Evolutionary conservation across 2,329 filamentous ascomycete species (phyloP).

Genomic region (Aspergillus sojae): DNA sequence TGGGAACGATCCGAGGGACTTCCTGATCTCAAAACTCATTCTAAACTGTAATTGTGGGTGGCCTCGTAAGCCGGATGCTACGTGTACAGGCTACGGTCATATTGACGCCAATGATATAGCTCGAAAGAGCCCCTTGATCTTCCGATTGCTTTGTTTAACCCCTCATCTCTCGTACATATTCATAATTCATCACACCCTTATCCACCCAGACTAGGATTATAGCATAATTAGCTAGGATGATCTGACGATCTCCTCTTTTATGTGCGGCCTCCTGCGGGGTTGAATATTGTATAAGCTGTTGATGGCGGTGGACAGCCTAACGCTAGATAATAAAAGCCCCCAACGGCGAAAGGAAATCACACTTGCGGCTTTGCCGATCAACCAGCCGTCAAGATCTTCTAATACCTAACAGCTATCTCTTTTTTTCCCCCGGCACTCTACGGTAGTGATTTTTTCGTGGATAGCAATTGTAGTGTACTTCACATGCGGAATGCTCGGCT

Average conservation of each 20-base stretch:
- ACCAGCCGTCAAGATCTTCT: no score
- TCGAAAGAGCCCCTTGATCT: not conserved
- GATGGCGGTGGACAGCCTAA: not conserved
- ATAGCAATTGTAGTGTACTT: constrained; percentile 11
- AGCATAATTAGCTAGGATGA: constrained; percentile 16
- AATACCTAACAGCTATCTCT: not conserved
- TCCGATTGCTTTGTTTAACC: constrained; percentile 7
- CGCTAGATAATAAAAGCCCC: not conserved
- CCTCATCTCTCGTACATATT: constrained; percentile 11
- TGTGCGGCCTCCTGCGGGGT: constrained; percentile 17
- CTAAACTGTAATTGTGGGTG: not conserved
- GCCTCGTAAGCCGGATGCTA: constrained; percentile 7
- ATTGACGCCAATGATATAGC: constrained; percentile 5
- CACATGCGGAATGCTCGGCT: constrained; percentile 29
- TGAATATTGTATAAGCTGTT: not conserved
- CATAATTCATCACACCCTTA: constrained; percentile 10
- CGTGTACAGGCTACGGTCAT: constrained; percentile 6
- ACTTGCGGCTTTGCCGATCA: not conserved
- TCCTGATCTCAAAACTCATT: not conserved
- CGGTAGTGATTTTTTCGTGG: not conserved
- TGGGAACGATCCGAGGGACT: not conserved
- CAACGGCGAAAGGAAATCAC: not conserved
- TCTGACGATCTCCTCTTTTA: constrained; percentile 22
- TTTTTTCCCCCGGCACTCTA: not conserved
- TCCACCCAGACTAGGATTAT: constrained; percentile 9